Base-by-base conservation (phyloP, 2,329 filamentous ascomycete genomes). In the Paecilomyces niveus region DNA sequence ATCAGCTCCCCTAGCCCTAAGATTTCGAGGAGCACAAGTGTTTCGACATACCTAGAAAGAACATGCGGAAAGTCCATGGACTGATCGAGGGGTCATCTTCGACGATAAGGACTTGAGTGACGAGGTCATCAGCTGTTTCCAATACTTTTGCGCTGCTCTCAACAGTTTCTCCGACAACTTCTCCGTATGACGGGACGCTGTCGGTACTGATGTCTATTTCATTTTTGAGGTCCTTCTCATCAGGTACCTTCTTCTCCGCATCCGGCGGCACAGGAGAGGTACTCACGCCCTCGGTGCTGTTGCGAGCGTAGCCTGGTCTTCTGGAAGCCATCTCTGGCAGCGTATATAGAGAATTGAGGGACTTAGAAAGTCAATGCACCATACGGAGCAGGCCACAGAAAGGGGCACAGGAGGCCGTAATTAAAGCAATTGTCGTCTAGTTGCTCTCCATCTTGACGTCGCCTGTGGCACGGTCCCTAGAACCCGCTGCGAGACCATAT, bases 21-120 rank as follows among this genome's bases (percentile, higher is more conserved):
- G n/a, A 24, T 11, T 9, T 10, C 8, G 2, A 26, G 21, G 1
- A 18, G 51, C 9, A 53, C 10, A 15, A 5, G 6, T 53, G 21
- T 24, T 10, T 18, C 11, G 39, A 59, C 59, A 45, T 57, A 71
- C 74, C 75, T 10, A 78, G 62, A 54, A 76, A 75, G 54, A 72
- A 67, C 50, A 69, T 68, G 21, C 76, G 67, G 45, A 77, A 76
- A 3, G 76, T 78, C 65, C 70, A 72, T 13, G 72, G 66, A 49
- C 63, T 68, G 35, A 74, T 60, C 6, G 66, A 64, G 3, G 70
- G 69, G 54, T 77, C 72, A 60, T 77, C 74, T 21, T 76, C 68
- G 33, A 75, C 67, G 57, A 73, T 66, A 49, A 76, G 59, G 21
- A 70, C 63, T 39, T 69, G 64, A 10, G 70, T 72, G 33, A 73